Evolutionary conservation across 1,139 yeast species (phyloP).

Genomic region (Saccharomyces hybrid): DNA sequence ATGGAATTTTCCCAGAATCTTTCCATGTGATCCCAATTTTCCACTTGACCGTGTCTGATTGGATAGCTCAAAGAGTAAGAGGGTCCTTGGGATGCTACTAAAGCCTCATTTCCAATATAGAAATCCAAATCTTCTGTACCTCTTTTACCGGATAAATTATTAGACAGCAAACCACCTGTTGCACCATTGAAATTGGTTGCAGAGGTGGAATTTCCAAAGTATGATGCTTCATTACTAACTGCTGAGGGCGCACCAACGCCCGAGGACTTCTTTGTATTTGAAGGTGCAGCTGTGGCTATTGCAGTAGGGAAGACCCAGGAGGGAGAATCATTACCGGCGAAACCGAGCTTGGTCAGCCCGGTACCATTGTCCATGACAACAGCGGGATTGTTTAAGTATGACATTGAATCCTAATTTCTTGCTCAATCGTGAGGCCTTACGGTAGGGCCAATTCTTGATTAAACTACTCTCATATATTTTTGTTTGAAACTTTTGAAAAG

Average conservation of each 20-base stretch:
- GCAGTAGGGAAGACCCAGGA: slow-evolving; percentile 97
- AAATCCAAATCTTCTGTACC: slow-evolving; percentile 95
- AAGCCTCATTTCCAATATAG: slow-evolving; percentile 92
- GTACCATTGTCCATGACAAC: slow-evolving; percentile 95
- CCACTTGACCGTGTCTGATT: slow-evolving; percentile 94
- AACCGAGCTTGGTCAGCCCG: slow-evolving; percentile 93
- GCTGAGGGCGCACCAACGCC: slow-evolving; percentile 24
- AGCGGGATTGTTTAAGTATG: slow-evolving; percentile 67
- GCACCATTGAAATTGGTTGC: slow-evolving; percentile 29
- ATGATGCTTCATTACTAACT: slow-evolving; percentile 25
- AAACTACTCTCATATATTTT: not conserved
- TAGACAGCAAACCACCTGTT: slow-evolving; percentile 33
- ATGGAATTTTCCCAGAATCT: slow-evolving; percentile 89
- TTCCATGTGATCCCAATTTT: slow-evolving; percentile 99
- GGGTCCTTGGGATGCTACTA: slow-evolving; percentile 82
- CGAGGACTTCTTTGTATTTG: slow-evolving; percentile 35
- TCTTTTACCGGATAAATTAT: slow-evolving; percentile 60
- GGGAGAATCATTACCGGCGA: slow-evolving; percentile 98
- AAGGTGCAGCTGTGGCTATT: slow-evolving; percentile 59
- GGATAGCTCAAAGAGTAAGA: slow-evolving; percentile 87
- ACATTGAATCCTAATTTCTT: slow-evolving; percentile 24
- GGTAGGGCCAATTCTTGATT: not conserved
- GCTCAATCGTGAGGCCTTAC: not conserved
- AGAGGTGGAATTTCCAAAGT: slow-evolving; percentile 32
- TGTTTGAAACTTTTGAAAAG: slow-evolving; percentile 1